Conservation (phyloP, 164 flowering plant genomes). For the Vitis amurensis region DNA sequence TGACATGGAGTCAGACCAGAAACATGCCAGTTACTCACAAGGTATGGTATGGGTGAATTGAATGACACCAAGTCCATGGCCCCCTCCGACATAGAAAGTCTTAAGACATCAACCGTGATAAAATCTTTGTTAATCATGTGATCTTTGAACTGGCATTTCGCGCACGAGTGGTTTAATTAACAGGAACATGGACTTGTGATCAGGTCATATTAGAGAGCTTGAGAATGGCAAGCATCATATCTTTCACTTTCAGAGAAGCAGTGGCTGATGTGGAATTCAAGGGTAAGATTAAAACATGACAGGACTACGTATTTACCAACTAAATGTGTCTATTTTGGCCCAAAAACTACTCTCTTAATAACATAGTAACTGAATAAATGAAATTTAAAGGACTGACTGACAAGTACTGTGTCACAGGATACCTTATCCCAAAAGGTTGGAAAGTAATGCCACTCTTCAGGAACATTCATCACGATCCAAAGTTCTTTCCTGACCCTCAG, state of each 20-base stretch:
- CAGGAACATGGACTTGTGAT: neutral
- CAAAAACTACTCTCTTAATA: too few relatives aligned
- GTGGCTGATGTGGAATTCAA: conserved; percentile 84
- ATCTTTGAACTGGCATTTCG: neutral
- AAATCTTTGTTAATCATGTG: neutral
- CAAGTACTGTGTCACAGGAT: conserved; percentile 48
- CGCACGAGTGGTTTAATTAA: conserved; percentile 7
- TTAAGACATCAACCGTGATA: neutral
- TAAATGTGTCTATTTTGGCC: neutral
- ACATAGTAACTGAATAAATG: neutral
- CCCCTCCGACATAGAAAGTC: too few relatives aligned
- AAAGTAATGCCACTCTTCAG: conserved; percentile 93
- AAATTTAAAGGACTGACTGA: neutral
- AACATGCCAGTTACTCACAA: conserved; percentile 67
- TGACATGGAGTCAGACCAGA: conserved; percentile 78
- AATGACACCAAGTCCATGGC: too few relatives aligned
- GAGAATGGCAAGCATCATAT: conserved; percentile 87
- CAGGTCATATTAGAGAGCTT: conserved; percentile 81
- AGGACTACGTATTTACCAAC: neutral
- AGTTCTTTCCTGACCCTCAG: conserved; percentile 64
- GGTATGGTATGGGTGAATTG: conserved; percentile 29
- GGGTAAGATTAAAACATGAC: conserved; percentile 38
- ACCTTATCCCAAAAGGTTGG: conserved; percentile 93
- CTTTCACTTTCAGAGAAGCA: conserved; percentile 89
- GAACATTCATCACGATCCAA: conserved; percentile 84